Evolutionary conservation across 2,329 filamentous ascomycete species (phyloP), one percentile per base, ranked within the genome.

Genomic region (Rosellinia necatrix): DNA sequence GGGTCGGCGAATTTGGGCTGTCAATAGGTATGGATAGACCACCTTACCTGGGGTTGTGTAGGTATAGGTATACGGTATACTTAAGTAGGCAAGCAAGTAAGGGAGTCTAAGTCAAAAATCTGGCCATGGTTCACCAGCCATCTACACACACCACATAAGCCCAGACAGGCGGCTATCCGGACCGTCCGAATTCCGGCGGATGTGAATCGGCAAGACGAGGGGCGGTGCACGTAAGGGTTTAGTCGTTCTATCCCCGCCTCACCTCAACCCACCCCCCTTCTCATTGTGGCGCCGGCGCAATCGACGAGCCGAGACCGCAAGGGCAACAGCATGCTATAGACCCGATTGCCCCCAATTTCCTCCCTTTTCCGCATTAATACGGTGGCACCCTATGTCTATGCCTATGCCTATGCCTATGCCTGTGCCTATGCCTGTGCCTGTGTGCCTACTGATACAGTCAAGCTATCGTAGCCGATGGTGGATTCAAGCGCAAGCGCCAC

Each of bases 401-500:
- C n/a, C n/a, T n/a, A n/a, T n/a, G n/a, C n/a, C n/a, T n/a, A n/a
- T n/a, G n/a, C n/a, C n/a, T n/a, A n/a, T n/a, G n/a, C n/a, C n/a
- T n/a, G n/a, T n/a, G n/a, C n/a, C n/a, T n/a, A n/a, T n/a, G n/a
- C n/a, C n/a, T n/a, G n/a, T n/a, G n/a, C n/a, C n/a, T n/a, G n/a
- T n/a, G n/a, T n/a, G n/a, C n/a, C n/a, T n/a, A n/a, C n/a, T n/a
- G n/a, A n/a, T n/a, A n/a, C n/a, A n/a, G n/a, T n/a, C n/a, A n/a
- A n/a, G n/a, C n/a, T n/a, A n/a, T n/a, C n/a, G n/a, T n/a, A n/a
- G n/a, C n/a, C n/a, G n/a, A n/a, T n/a, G n/a, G n/a, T n/a, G n/a
- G n/a, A n/a, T n/a, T 60, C 62, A 68, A 67, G 65, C 64, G 64
- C 64, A 66, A 64, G 56, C 61, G 65, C 66, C 55, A 38, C 17